phyloP scores from a whole-genome alignment of 2,329 filamentous ascomycete genomes.

The Dothideomycetes sp. region DNA sequence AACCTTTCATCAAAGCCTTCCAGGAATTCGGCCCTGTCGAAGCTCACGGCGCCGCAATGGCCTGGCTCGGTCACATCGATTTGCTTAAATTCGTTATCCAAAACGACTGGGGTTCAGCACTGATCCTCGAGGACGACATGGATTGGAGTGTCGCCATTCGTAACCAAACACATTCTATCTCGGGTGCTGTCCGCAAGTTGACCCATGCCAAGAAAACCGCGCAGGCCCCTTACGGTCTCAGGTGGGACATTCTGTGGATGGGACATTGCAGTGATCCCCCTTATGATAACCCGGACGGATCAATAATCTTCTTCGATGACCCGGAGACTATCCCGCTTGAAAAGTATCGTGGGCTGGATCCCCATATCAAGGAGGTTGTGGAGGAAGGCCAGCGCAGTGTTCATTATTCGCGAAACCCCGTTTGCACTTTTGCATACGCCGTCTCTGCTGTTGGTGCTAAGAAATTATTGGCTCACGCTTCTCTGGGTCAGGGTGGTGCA shows the following conservation, averaged over 20 bases:
- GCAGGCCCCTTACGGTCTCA: conserved; percentile 22
- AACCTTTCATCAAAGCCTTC: conserved; percentile 24
- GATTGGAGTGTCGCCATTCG: conserved; percentile 31
- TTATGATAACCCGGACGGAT: conserved; percentile 13
- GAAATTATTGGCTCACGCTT: conserved; percentile 25
- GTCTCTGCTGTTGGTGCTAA: conserved; percentile 25
- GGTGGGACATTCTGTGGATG: conserved; percentile 33
- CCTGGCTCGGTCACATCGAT: conserved; percentile 27
- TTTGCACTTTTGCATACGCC: conserved; percentile 27
- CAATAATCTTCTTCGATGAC: conserved; percentile 18
- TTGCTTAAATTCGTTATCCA: conserved; percentile 24
- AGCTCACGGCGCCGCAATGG: conserved; percentile 17
- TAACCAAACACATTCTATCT: conserved; percentile 24
- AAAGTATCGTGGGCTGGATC: conserved; percentile 22
- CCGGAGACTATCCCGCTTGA: conserved; percentile 17
- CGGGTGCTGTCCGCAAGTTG: conserved; percentile 25
- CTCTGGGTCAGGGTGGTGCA: conserved; percentile 25
- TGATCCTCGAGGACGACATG: conserved; percentile 31
- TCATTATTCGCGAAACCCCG: conserved; percentile 20
- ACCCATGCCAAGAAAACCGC: conserved; percentile 17
- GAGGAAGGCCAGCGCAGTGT: conserved; percentile 21
- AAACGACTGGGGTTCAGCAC: conserved; percentile 19
- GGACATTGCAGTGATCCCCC: conserved; percentile 29
- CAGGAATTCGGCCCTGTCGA: conserved; percentile 16
- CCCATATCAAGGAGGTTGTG: conserved; percentile 16